A percentile compares a stretch with the other conserved stretches of the same genome.
Evolutionary conservation across 345 rosid genomes (phyloP).

Genomic region (Salix udensis): DNA sequence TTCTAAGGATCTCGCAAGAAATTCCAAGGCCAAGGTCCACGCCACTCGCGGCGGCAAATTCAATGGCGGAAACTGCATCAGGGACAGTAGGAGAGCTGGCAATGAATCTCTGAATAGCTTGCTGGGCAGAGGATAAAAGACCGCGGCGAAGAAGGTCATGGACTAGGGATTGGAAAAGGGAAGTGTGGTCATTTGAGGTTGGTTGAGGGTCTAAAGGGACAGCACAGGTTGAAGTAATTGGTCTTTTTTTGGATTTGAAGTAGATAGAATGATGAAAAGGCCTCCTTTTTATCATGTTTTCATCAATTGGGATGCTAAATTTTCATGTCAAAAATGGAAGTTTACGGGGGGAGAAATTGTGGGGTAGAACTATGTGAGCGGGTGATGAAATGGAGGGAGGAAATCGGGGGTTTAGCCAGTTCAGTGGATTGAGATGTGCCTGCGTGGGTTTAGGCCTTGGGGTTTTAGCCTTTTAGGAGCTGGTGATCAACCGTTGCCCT

Average conservation of each 20-base stretch:
- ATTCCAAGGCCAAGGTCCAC: conserved; percentile 39
- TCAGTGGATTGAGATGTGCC: neutral
- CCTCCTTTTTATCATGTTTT: neutral
- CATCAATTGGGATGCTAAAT: neutral
- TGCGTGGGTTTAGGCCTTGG: neutral
- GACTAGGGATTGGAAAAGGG: conserved; percentile 41
- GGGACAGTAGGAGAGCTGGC: conserved; percentile 30
- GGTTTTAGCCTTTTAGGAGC: no score
- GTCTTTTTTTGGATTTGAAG: conserved; percentile 30
- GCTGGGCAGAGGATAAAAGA: conserved; percentile 36
- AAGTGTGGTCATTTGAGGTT: conserved; percentile 25
- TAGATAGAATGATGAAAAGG: conserved; percentile 16
- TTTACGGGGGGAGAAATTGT: neutral
- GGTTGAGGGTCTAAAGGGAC: conserved; percentile 25
- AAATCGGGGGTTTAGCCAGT: neutral
- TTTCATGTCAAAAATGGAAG: neutral
- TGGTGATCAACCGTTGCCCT: neutral
- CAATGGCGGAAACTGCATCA: conserved; percentile 36
- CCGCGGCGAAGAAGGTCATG: conserved; percentile 44
- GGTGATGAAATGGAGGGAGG: neutral
- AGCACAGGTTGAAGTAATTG: conserved; percentile 29
- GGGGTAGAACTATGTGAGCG: neutral
- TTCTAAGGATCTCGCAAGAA: conserved; percentile 34
- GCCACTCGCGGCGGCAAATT: conserved; percentile 38
- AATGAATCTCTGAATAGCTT: conserved; percentile 41